Conservation (phyloP, 1,284 basidiomycete species). For the Neonothopanus nambi region DNA sequence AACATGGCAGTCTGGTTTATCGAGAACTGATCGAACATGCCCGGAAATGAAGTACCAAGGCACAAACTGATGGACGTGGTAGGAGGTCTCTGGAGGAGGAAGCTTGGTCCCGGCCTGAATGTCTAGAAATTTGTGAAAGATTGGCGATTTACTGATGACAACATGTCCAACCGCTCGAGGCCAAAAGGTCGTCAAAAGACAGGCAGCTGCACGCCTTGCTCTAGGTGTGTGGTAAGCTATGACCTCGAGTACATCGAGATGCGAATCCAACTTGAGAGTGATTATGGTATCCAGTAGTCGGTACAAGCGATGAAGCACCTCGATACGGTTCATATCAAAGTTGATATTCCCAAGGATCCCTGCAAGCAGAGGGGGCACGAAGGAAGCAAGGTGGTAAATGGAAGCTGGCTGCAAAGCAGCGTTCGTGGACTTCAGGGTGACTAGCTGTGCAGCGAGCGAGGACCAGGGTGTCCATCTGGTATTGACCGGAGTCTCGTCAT, state of each 20-base stretch:
- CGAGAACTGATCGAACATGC: constrained; percentile 36
- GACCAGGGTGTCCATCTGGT: constrained; percentile 33
- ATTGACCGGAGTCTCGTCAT: constrained; percentile 31
- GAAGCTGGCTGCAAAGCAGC: constrained; percentile 56
- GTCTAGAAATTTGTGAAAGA: constrained; percentile 39
- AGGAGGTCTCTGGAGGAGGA: constrained; percentile 29
- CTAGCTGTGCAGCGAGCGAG: constrained; percentile 22
- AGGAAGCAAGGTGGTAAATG: constrained; percentile 59
- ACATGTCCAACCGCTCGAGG: constrained; percentile 69
- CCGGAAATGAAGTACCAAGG: constrained; percentile 58
- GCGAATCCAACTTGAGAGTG: constrained; percentile 63
- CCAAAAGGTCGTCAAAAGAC: constrained; percentile 63
- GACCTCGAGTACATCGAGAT: constrained; percentile 69
- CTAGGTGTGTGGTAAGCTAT: constrained; percentile 62
- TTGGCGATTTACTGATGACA: constrained; percentile 46
- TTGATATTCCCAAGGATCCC: constrained; percentile 59
- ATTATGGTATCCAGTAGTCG: constrained; percentile 60
- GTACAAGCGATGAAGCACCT: constrained; percentile 53
- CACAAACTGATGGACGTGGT: constrained; percentile 62
- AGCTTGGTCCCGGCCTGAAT: constrained; percentile 10
- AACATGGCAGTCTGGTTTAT: constrained; percentile 48
- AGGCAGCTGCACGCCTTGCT: constrained; percentile 56
- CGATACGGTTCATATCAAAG: constrained; percentile 31
- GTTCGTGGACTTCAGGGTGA: constrained; percentile 47
- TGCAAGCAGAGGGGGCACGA: constrained; percentile 59